Base-by-base conservation (phyloP, 495 filamentous ascomycete species). In the Neurospora sublineolata region DNA sequence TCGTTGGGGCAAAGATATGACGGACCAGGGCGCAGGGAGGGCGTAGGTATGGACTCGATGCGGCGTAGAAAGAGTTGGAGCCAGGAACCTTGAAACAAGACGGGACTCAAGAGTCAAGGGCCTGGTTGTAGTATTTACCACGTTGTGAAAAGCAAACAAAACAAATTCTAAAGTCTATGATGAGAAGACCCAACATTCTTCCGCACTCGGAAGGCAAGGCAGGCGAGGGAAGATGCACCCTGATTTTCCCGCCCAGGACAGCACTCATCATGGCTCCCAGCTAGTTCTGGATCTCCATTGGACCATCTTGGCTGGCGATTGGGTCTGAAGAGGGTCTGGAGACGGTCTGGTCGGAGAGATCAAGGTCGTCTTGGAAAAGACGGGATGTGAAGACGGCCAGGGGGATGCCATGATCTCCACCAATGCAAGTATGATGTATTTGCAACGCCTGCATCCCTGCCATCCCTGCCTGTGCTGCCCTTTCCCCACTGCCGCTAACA, bases 381-480 rank as follows among this genome's bases (percentile, higher is more conserved):
- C n/a, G n/a, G n/a, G n/a, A 33, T 30, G 52, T 37, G 64, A 70
- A 69, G 68, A 30, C 23, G 14, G 36, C 60, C 40, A 38, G 14
- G 20, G 72, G 42, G 46, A 36, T 33, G 64, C 71, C 69, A 72
- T 75, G 64, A 73, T 73, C 75, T 37, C 42, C 73, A 68, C 37
- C 37, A 40, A 20, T 30, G 42, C 42, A 69, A 67, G 60, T 69
- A 76, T 76, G 76, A 77, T 77, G 75, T 77, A 73, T 74, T 76
- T 67, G 58, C 69, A 67, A 74, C 71, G 73, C 64, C 44, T n/a
- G 30, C n/a, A 73, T 71, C 74, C 74, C 74, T 74, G 72, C 68
- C 52, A 33, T 33, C 4, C 46, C 20, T 27, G n/a, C 44, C 46
- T 12, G 23, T 30, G 46, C 46, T 58, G 46, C 46, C 46, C 46